Conservation (phyloP, 2,329 filamentous ascomycete species). For the Stachybotrys chlorohalonatus region DNA sequence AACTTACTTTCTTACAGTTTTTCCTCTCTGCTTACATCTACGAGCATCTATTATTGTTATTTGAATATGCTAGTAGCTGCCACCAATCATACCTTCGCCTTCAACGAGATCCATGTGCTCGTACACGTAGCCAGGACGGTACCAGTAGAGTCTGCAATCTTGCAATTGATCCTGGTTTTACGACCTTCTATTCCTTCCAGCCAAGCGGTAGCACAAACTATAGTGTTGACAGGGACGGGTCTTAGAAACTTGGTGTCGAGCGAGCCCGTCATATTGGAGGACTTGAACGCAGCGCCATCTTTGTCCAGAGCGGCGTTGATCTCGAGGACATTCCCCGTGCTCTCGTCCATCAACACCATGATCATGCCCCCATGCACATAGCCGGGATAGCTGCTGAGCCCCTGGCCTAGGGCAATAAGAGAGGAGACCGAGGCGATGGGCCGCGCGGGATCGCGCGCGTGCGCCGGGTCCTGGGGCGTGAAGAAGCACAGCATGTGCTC, state of each 20-base stretch:
- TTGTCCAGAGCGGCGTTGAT: conserved; percentile 24
- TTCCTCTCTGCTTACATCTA: too few species aligned
- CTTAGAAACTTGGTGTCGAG: conserved; percentile 24
- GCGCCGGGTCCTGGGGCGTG: conserved; percentile 13
- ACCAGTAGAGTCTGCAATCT: conserved; percentile 19
- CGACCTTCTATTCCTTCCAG: conserved; percentile 22
- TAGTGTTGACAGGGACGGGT: conserved; percentile 18
- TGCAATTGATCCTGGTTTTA: conserved; percentile 20
- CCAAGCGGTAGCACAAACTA: conserved; percentile 20
- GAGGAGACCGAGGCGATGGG: conserved; percentile 18
- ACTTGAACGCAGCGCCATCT: conserved; percentile 14
- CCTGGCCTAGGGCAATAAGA: conserved; percentile 22
- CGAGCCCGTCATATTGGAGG: conserved; percentile 22
- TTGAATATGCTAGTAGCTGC: background rate
- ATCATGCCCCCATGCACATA: conserved; percentile 27
- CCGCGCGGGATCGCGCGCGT: conserved; percentile 12
- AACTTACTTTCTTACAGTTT: too few species aligned
- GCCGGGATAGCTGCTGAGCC: conserved; percentile 21
- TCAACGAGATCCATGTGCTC: conserved; percentile 23
- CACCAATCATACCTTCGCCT: conserved; percentile 15
- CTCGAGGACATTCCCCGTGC: conserved; percentile 24
- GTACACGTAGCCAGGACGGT: conserved; percentile 18
- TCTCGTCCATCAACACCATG: conserved; percentile 26
- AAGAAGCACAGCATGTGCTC: conserved; percentile 25
- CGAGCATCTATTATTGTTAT: too few species aligned